These are phyloP conservation scores for Marasmius tenuissimus DNA, from an alignment of 1,284 basidiomycete species.

Conservation along the genomic window DNA sequence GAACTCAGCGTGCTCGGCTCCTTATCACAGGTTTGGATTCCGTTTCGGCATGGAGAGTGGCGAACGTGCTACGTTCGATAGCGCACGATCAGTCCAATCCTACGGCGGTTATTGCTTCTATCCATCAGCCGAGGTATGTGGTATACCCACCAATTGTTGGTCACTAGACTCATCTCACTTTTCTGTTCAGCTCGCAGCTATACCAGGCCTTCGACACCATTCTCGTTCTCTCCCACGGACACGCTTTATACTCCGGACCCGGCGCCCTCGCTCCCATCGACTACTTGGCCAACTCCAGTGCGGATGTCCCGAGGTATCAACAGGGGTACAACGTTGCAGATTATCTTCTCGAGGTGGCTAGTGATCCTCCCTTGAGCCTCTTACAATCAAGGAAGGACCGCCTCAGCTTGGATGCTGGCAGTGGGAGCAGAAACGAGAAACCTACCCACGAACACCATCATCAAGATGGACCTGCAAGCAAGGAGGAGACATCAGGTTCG, in stretches of 20 bases:
- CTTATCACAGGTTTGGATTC: constrained; percentile 68
- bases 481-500: no score
- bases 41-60: constrained; percentile 80
- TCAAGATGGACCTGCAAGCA: no score
- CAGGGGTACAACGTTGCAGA: constrained; percentile 89
- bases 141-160: neutral
- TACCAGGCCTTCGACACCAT: constrained; percentile 86
- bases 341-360: constrained; percentile 84
- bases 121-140: constrained; percentile 79
- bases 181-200: constrained; percentile 61
- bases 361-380: constrained; percentile 51
- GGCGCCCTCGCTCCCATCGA: constrained; percentile 67
- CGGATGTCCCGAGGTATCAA: constrained; percentile 38
- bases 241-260: constrained; percentile 77
- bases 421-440: no score
- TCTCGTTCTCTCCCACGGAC: constrained; percentile 75
- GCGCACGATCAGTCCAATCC: constrained; percentile 68
- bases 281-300: constrained; percentile 51
- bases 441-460: no score
- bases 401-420: neutral
- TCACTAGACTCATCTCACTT: neutral
- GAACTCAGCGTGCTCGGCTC: constrained; percentile 3
- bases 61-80: constrained; percentile 72
- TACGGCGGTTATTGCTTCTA: constrained; percentile 82
- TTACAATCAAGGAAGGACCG: constrained; percentile 30